phyloP scores from a whole-genome alignment of 2,329 filamentous ascomycete species.

The Sarocladiaceae sp. region DNA sequence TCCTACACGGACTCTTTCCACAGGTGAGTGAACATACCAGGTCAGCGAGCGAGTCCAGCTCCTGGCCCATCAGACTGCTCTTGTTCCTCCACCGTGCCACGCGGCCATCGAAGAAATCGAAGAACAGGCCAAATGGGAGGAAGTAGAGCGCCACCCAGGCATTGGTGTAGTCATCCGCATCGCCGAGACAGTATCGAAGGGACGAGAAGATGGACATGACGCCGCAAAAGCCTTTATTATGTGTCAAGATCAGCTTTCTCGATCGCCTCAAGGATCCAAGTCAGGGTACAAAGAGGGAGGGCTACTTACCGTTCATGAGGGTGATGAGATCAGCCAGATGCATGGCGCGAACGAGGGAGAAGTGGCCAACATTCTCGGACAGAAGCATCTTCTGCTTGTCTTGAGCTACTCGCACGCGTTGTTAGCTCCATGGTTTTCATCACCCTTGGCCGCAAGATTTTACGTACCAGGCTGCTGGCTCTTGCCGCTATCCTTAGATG shows the following conservation, averaged over 20 bases:
- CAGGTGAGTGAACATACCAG: too few relatives aligned
- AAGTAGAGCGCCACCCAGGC: constrained; percentile 79
- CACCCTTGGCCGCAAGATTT: constrained; percentile 23
- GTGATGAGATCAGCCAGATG: constrained; percentile 82
- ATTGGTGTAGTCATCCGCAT: constrained; percentile 57
- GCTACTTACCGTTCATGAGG: constrained; percentile 63
- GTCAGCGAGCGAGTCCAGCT: constrained; percentile 92
- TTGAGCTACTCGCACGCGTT: constrained; percentile 37
- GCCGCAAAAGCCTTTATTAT: constrained; percentile 62
- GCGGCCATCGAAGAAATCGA: constrained; percentile 96
- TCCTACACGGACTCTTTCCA: too few relatives aligned
- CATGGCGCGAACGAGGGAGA: constrained; percentile 61
- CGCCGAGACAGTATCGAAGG: constrained; percentile 81
- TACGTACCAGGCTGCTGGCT: too few relatives aligned
- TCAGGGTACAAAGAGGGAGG: background rate
- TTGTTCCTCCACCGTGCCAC: constrained; percentile 95
- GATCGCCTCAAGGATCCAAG: background rate
- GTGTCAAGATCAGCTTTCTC: background rate
- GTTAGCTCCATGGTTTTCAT: constrained; percentile 10
- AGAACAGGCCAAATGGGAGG: constrained; percentile 90
- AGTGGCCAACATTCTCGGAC: constrained; percentile 64
- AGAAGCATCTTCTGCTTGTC: constrained; percentile 75
- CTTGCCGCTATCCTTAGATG: too few relatives aligned
- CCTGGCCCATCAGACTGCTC: constrained; percentile 95
- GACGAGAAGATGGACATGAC: constrained; percentile 96